Evolutionary conservation across 495 filamentous ascomycete species (phyloP).

Genomic region (Pyrenula aspistea): DNA sequence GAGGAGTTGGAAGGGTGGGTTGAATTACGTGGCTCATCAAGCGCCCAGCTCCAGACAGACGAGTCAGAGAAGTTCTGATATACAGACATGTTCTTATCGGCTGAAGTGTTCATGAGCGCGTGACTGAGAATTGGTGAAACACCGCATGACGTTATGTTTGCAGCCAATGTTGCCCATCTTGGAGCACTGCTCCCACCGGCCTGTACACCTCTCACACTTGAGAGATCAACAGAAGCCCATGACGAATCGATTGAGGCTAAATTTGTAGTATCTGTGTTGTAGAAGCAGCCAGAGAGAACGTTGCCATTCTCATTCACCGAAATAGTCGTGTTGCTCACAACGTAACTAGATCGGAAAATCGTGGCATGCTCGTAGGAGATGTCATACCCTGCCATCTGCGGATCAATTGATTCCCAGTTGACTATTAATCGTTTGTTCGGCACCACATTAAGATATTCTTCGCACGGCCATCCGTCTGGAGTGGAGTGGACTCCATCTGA

Average conservation of each 20-base stretch:
- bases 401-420: conserved; percentile 42
- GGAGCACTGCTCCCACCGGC: conserved; percentile 18
- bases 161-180: conserved; percentile 16
- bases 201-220: conserved; percentile 8
- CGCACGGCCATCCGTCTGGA: conserved; percentile 51
- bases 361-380: conserved; percentile 23
- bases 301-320: conserved; percentile 16
- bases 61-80: conserved; percentile 40
- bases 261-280: conserved; percentile 20
- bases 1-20: conserved; percentile 7
- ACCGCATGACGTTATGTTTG: conserved; percentile 42
- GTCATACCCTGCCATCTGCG: conserved; percentile 42
- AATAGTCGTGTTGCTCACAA: conserved; percentile 18
- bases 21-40: conserved; percentile 35
- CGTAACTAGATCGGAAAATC: conserved; percentile 31
- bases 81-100: conserved; percentile 24
- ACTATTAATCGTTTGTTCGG: conserved; percentile 36
- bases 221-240: conserved; percentile 35
- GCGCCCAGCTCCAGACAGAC: conserved; percentile 47
- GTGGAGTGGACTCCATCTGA: conserved; percentile 30
- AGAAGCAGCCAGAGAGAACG: conserved; percentile 40
- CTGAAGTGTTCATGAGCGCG: conserved; percentile 39
- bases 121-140: conserved; percentile 44
- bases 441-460: conserved; percentile 41
- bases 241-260: conserved; percentile 41